A percentile compares a stretch with the other conserved stretches of the same genome.
Evolutionary conservation across 805 yeast genomes (phyloP).

Genomic region (Ascoidea tarda): DNA sequence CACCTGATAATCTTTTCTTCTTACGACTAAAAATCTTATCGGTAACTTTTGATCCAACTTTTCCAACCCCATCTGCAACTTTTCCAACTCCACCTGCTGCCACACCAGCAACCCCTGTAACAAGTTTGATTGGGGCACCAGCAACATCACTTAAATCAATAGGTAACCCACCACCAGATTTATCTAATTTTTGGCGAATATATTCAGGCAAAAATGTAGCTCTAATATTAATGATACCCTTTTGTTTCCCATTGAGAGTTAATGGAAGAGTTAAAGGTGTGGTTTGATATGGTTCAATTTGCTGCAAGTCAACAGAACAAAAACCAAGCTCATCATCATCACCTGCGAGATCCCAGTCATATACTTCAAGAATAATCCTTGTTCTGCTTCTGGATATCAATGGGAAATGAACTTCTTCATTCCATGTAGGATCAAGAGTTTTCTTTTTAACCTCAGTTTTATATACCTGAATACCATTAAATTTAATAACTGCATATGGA

Average conservation of each 20-base stretch:
- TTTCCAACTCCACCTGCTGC: constrained; percentile 31
- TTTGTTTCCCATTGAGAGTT: constrained; percentile 22
- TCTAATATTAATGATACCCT: constrained; percentile 42
- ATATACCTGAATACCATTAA: constrained; percentile 39
- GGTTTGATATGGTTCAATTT: constrained; percentile 27
- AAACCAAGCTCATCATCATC: constrained; percentile 47
- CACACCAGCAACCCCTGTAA: constrained; percentile 26
- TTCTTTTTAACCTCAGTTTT: constrained; percentile 52
- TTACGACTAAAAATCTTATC: constrained; percentile 19
- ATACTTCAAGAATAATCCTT: constrained; percentile 31
- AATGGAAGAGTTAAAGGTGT: constrained; percentile 34
- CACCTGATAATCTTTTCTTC: constrained; percentile 13
- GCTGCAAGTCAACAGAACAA: constrained; percentile 32
- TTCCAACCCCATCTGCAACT: constrained; percentile 31
- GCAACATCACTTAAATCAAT: constrained; percentile 23
- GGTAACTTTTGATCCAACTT: constrained; percentile 27
- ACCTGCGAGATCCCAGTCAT: constrained; percentile 74
- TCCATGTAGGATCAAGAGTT: constrained; percentile 65
- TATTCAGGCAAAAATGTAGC: constrained; percentile 53
- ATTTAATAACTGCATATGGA: constrained; percentile 41
- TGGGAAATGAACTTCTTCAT: constrained; percentile 47
- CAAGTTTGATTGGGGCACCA: constrained; percentile 24
- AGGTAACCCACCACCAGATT: constrained; percentile 29
- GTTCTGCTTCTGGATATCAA: constrained; percentile 49
- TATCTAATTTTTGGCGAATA: constrained; percentile 43